Base-by-base conservation (phyloP, 2,329 filamentous ascomycete species). In the Stagonosporopsis rhizophila region DNA sequence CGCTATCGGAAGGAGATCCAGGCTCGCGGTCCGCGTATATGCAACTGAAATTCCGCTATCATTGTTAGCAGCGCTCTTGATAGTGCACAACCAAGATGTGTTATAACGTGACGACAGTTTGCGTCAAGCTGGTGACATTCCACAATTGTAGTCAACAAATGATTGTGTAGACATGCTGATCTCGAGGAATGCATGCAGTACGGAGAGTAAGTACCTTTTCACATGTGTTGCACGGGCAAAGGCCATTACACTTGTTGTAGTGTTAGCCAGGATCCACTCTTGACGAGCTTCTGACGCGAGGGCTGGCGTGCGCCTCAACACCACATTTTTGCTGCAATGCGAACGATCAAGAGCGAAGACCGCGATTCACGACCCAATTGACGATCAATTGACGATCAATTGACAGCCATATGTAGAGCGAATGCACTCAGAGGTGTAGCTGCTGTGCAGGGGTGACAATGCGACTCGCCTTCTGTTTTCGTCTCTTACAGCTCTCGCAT, bases 381-480 rank as follows among this genome's bases (percentile, higher is more conserved):
- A n/a, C 2, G n/a, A 20, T 27, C 15, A 17, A 14, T 6, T 6
- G 8, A 39, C 8, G 19, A 9, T 19, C 7, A 38, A 15, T 34
- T 6, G 45, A 25, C 23, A 25, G 23, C 8, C 23, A 25, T 25
- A 25, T n/a, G n/a, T 27, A 11, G 23, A 45, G 22, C 1, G 12
- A 5, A n/a, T 22, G 35, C 27, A 20, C 17, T 38, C 11, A 28
- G 14, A 23, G 41, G 40, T 32, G 20, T 30, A 38, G 17, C 30
- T 42, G 42, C 23, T 22, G 14, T 53, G 35, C 47, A 59, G 38
- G 40, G 45, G 34, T 45, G 6, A 50, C 20, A 32, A 42, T 32
- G 38, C 30, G 25, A 65, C 82, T 79, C 69, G 86, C 87, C 80
- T 88, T 89, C 76, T 89, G 86, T 72, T 89, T 89, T 59, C 86